Evolutionary conservation across 768 basidiomycete genomes (phyloP).

Genomic region (Myochromella boudieri): DNA sequence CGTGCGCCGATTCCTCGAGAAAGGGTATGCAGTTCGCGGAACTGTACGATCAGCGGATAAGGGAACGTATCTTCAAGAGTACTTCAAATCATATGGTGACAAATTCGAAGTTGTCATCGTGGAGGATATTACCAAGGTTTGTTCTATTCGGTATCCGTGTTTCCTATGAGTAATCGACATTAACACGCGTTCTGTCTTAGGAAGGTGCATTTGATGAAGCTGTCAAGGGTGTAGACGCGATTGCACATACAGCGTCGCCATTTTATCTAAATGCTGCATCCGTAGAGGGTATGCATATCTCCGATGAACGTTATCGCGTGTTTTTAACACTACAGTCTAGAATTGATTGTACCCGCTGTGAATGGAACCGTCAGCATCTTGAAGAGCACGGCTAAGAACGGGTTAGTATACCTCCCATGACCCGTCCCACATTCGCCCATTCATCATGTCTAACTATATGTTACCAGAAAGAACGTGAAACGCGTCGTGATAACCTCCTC

Average conservation of each 20-base stretch:
- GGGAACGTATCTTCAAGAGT: constrained; percentile 19
- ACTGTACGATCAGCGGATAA: constrained; percentile 25
- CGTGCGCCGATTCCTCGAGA: constrained; percentile 25
- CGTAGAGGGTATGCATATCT: constrained; percentile 28
- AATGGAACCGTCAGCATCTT: constrained; percentile 67
- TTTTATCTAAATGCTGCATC: constrained; percentile 43
- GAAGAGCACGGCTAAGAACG: constrained; percentile 53
- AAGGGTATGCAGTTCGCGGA: constrained; percentile 27
- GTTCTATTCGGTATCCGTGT: background rate
- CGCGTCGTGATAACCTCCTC: constrained; percentile 67
- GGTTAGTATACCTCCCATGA: constrained; percentile 28
- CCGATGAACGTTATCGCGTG: background rate
- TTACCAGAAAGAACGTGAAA: constrained; percentile 33
- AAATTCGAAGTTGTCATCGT: constrained; percentile 27
- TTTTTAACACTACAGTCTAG: constrained; percentile 31
- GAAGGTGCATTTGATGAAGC: constrained; percentile 69
- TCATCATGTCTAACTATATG: background rate
- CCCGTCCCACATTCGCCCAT: background rate
- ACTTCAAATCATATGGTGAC: constrained; percentile 22
- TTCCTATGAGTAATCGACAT: background rate
- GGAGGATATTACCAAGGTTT: constrained; percentile 24
- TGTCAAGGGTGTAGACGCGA: constrained; percentile 64
- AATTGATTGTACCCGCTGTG: constrained; percentile 70
- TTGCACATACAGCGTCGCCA: constrained; percentile 64
- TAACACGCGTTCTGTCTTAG: constrained; percentile 25